These are phyloP conservation scores for Apodospora peruviana DNA, from an alignment of 495 filamentous ascomycete genomes.

Conservation along the genomic window DNA sequence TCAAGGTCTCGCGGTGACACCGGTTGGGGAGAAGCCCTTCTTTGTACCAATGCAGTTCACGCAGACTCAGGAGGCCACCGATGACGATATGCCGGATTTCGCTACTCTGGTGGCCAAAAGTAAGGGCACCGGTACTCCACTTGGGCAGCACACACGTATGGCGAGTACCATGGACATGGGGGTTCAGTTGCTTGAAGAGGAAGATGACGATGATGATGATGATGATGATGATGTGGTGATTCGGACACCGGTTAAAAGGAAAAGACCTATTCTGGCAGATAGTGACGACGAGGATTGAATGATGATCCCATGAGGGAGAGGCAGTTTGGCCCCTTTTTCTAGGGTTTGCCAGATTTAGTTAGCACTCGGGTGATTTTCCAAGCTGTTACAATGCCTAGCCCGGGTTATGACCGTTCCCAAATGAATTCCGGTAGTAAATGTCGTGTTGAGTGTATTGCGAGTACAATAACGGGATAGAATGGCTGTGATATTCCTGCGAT, in stretches of 20 bases:
- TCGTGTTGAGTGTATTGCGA: no score
- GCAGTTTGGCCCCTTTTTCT: not conserved
- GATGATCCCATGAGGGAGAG: no score
- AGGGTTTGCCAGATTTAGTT: not conserved
- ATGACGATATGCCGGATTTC: slow-evolving; percentile 34
- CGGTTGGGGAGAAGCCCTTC: slow-evolving; percentile 16
- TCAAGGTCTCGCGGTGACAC: not conserved
- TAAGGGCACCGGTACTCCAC: slow-evolving; percentile 2
- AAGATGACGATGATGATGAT: slow-evolving; percentile 20
- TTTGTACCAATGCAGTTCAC: slow-evolving; percentile 27
- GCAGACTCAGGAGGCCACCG: slow-evolving; percentile 25
- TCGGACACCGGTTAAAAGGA: not conserved
- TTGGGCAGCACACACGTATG: no score
- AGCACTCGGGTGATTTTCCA: no score
- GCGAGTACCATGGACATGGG: slow-evolving; percentile 6
- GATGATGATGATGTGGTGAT: slow-evolving; percentile 18
- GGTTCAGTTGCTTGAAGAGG: slow-evolving; percentile 1
- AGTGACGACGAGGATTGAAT: slow-evolving; percentile 6
- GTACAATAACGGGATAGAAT: no score
- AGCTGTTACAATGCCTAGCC: no score
- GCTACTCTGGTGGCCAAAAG: slow-evolving; percentile 20
- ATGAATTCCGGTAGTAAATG: no score
- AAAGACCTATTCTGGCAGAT: not conserved
- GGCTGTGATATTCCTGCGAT: no score
- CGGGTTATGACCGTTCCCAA: no score